Conservation (phyloP, 1,139 yeast species). For the Kodamaea suecica region DNA sequence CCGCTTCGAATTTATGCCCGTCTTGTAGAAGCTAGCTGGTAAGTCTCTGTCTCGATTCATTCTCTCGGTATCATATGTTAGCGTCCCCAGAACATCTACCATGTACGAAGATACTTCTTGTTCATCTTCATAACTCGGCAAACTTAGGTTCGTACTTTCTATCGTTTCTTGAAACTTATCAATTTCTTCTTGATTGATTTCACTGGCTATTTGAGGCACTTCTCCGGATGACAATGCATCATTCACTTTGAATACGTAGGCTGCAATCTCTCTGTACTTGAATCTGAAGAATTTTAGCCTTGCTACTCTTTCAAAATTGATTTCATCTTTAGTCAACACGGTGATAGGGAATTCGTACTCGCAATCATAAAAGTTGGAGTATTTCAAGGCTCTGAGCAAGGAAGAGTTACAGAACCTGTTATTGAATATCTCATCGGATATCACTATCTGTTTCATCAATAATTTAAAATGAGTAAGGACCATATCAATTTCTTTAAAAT, state of each 20-base stretch:
- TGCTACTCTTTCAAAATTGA: slow-evolving; percentile 10
- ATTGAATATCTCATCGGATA: slow-evolving; percentile 5
- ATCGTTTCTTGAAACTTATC: slow-evolving; percentile 7
- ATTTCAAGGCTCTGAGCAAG: slow-evolving; percentile 3
- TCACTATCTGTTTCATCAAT: slow-evolving; percentile 4
- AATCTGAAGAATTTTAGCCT: slow-evolving; percentile 13
- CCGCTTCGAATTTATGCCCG: slow-evolving; percentile 16
- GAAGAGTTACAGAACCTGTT: slow-evolving; percentile 5
- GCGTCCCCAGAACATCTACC: slow-evolving; percentile 3
- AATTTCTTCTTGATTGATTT: slow-evolving; percentile 3
- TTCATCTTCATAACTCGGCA: slow-evolving; percentile 13
- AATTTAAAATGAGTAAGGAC: not conserved
- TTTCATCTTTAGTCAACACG: slow-evolving; percentile 8
- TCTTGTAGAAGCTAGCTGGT: slow-evolving; percentile 10
- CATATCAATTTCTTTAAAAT: slow-evolving; percentile 1
- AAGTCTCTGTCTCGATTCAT: slow-evolving; percentile 7
- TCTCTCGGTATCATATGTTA: slow-evolving; percentile 5
- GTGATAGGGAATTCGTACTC: slow-evolving; percentile 5
- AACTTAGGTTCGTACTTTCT: slow-evolving; percentile 7
- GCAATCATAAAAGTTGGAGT: not conserved
- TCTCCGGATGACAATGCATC: not conserved
- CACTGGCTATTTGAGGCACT: not conserved
- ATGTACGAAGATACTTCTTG: slow-evolving; percentile 3
- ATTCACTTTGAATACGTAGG: slow-evolving; percentile 7
- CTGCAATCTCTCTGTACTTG: slow-evolving; percentile 16